phyloP scores from a whole-genome alignment of 176 grass and related monocot species.

The Areca catechu region DNA sequence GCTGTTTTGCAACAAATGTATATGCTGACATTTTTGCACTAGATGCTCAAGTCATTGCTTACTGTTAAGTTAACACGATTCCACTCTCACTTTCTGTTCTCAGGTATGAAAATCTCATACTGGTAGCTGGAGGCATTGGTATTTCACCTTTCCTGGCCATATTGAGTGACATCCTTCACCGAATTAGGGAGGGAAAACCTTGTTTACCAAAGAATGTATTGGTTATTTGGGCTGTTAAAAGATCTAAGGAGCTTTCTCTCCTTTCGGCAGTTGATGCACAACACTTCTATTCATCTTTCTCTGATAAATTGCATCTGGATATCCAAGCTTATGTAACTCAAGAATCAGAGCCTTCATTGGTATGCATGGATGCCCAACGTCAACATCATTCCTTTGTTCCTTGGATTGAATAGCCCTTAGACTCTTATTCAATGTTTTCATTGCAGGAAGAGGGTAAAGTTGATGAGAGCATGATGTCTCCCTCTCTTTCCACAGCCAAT shows the following conservation, averaged over 20 bases:
- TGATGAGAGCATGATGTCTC: conserved; percentile 23
- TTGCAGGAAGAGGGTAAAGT: conserved; percentile 71
- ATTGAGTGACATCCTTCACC: conserved; percentile 78
- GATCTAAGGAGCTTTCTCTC: conserved; percentile 77
- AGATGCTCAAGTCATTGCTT: no score
- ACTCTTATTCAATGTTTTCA: conserved; percentile 9
- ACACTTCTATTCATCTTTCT: conserved; percentile 41
- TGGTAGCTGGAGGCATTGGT: conserved; percentile 93
- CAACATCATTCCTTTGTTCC: no score
- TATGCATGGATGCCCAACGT: conserved; percentile 7
- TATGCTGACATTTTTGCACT: no score
- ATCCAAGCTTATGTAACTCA: conserved; percentile 80
- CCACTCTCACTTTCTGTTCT: background rate
- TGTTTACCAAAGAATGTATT: conserved; percentile 75
- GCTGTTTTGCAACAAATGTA: no score
- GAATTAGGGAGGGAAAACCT: conserved; percentile 47
- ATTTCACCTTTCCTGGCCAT: conserved; percentile 85
- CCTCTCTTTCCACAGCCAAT: conserved; percentile 57
- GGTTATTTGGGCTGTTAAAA: conserved; percentile 89
- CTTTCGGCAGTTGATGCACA: conserved; percentile 59
- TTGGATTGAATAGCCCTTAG: no score
- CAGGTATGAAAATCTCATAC: conserved; percentile 97
- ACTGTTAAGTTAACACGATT: background rate
- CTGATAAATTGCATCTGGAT: conserved; percentile 52
- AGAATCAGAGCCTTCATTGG: conserved; percentile 62